phyloP scores from a whole-genome alignment of 2,329 filamentous ascomycete genomes.

The Apiospora arundinis region DNA sequence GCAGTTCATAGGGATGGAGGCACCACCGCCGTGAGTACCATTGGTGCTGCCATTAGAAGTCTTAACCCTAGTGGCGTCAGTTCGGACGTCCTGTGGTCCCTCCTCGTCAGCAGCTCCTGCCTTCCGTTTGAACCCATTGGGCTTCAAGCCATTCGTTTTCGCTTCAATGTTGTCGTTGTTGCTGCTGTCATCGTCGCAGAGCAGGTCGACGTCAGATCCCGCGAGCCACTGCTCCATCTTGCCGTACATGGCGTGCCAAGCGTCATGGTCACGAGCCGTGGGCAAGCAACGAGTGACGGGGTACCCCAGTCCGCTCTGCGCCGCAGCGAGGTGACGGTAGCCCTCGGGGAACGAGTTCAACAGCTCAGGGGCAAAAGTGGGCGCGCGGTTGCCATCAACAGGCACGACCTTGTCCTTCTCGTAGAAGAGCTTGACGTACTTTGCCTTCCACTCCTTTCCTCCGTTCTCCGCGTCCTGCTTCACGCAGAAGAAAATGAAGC shows the following conservation, averaged over 20 bases:
- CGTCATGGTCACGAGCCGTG: conserved; percentile 43
- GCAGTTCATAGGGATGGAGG: not conserved
- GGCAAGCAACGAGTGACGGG: conserved; percentile 48
- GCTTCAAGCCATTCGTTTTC: not conserved
- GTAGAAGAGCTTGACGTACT: conserved; percentile 55
- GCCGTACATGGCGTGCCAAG: conserved; percentile 49
- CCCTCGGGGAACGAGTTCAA: conserved; percentile 50
- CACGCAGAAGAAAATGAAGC: conserved; percentile 56
- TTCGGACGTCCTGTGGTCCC: not conserved
- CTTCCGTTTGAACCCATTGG: not conserved
- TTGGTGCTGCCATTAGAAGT: not conserved
- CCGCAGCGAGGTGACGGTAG: conserved; percentile 54
- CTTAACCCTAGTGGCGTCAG: not conserved
- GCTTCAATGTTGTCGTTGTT: no score
- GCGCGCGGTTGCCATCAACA: conserved; percentile 48
- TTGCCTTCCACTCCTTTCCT: conserved; percentile 44
- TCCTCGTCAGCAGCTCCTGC: not conserved
- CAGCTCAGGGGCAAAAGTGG: conserved; percentile 45
- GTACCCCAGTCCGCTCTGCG: conserved; percentile 53
- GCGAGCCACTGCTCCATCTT: conserved; percentile 50
- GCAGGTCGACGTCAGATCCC: conserved; percentile 32
- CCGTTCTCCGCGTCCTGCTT: conserved; percentile 30
- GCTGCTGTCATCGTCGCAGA: conserved; percentile 23
- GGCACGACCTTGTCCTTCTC: conserved; percentile 58
- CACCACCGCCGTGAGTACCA: not conserved